These are phyloP conservation scores for Colletotrichum trifolii DNA, from an alignment of 2,329 filamentous ascomycete species.

Conservation along the genomic window DNA sequence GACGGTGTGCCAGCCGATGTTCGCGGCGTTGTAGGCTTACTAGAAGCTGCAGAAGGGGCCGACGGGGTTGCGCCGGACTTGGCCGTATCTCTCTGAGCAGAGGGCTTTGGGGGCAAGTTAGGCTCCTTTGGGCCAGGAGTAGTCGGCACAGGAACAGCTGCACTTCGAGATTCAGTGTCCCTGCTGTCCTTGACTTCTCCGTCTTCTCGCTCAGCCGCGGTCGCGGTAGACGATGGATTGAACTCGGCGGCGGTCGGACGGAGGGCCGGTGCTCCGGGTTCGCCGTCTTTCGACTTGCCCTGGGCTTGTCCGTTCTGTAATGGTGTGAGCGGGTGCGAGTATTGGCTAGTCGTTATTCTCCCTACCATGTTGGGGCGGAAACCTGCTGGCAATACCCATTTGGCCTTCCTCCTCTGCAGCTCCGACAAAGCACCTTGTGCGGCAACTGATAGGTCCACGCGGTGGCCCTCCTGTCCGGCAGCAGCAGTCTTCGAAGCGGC, in stretches of 20 bases:
- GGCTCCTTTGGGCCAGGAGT: constrained; percentile 21
- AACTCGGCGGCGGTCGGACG: constrained; percentile 73
- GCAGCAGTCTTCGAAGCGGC: constrained; percentile 58
- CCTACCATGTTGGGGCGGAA: constrained; percentile 74
- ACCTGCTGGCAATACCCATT: constrained; percentile 80
- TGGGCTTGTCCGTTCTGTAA: constrained; percentile 53
- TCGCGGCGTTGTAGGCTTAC: constrained; percentile 44
- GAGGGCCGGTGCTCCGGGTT: constrained; percentile 51
- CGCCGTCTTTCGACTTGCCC: constrained; percentile 51
- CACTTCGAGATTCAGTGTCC: constrained; percentile 13
- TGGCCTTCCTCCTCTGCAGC: constrained; percentile 72
- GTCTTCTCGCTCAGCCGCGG: constrained; percentile 70
- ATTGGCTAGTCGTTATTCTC: constrained; percentile 34
- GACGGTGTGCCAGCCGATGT: constrained; percentile 32
- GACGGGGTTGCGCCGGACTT: constrained; percentile 36
- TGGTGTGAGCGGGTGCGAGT: constrained; percentile 47
- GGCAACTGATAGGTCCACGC: constrained; percentile 80
- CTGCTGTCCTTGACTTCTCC: constrained; percentile 74
- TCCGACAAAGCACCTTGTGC: constrained; percentile 78
- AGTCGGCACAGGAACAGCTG: constrained; percentile 15
- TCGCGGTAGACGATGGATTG: constrained; percentile 60
- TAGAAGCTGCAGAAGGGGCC: constrained; percentile 35
- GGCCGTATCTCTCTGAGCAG: constrained; percentile 38
- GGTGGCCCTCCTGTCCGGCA: constrained; percentile 65
- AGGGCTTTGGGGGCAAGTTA: constrained; percentile 35